phyloP scores from a whole-genome alignment of 805 yeast species.

The Monosporozyma yasuniensis region DNA sequence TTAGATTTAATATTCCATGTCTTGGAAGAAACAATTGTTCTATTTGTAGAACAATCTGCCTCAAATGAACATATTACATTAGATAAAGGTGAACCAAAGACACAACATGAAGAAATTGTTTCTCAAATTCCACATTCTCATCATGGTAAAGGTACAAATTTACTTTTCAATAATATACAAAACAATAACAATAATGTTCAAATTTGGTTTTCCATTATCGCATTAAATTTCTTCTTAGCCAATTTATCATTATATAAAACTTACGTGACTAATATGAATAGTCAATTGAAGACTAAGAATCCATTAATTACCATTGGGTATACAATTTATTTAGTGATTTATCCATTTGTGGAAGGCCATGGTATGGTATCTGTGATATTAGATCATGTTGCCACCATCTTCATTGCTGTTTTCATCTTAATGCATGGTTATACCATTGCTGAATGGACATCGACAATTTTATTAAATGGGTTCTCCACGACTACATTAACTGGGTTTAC shows the following conservation, averaged over 20 bases:
- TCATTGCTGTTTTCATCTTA: conserved; percentile 23
- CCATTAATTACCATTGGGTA: conserved; percentile 27
- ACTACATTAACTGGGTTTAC: conserved; percentile 19
- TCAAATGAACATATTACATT: background rate
- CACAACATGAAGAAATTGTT: conserved; percentile 27
- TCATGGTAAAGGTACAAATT: conserved; percentile 10
- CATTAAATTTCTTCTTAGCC: conserved; percentile 17
- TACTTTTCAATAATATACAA: background rate
- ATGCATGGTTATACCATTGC: conserved; percentile 28
- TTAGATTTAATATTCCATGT: conserved; percentile 80
- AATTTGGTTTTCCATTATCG: conserved; percentile 22
- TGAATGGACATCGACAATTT: conserved; percentile 29
- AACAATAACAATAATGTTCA: conserved; percentile 8
- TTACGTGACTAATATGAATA: conserved; percentile 22
- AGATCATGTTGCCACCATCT: conserved; percentile 24
- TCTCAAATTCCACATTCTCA: conserved; percentile 29
- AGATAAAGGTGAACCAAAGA: background rate
- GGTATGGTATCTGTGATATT: conserved; percentile 14
- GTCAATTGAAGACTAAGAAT: conserved; percentile 27
- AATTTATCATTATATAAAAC: conserved; percentile 18
- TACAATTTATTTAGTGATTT: conserved; percentile 21
- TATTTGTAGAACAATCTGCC: conserved; percentile 25
- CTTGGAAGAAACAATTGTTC: conserved; percentile 59
- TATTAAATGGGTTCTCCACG: conserved; percentile 29
- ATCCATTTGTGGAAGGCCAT: conserved; percentile 16